Percentiles rank a stretch among this genome's conserved stretches.
These are phyloP conservation scores for Apiotrichum gamsii DNA, from an alignment of 1,284 basidiomycete species.

Conservation along the genomic window DNA sequence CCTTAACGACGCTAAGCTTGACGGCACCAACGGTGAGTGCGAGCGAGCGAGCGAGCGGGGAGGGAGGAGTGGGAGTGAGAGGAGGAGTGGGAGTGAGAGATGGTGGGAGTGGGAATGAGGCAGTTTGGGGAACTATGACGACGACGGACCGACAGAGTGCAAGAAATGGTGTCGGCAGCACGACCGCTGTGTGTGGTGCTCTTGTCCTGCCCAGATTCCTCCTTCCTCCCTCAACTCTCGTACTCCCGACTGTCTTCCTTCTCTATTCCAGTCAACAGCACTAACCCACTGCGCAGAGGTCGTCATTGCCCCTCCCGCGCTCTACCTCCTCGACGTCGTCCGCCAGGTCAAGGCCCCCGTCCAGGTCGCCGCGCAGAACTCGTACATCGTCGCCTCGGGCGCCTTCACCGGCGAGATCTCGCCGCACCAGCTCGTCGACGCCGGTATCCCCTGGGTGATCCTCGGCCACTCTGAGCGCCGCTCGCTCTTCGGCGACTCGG, in stretches of 20 bases:
- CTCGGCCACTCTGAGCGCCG: constrained; percentile 98
- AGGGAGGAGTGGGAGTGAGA: too few relatives aligned
- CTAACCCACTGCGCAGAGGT: constrained; percentile 59
- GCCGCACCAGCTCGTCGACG: constrained; percentile 75
- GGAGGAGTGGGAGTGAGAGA: too few relatives aligned
- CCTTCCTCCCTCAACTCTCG: too few relatives aligned
- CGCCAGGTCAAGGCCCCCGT: constrained; percentile 58
- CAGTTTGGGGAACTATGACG: too few relatives aligned
- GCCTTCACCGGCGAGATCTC: constrained; percentile 96
- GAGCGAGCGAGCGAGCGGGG: neutral
- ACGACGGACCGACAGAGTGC: too few relatives aligned
- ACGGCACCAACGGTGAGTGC: constrained; percentile 64
- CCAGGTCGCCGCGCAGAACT: constrained; percentile 86
- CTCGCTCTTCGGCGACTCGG: constrained; percentile 82
- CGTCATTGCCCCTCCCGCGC: constrained; percentile 80
- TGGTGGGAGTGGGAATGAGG: too few relatives aligned
- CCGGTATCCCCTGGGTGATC: constrained; percentile 84
- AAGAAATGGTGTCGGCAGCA: too few relatives aligned
- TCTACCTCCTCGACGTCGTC: constrained; percentile 71
- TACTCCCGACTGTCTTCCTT: constrained; percentile 6
- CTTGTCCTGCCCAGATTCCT: neutral
- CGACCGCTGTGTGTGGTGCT: too few relatives aligned
- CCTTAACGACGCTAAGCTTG: constrained; percentile 70
- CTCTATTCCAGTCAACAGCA: neutral
- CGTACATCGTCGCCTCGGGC: constrained; percentile 74